Evolutionary conservation across 2,329 filamentous ascomycete genomes (phyloP).

Genomic region (Diaporthe sp.): DNA sequence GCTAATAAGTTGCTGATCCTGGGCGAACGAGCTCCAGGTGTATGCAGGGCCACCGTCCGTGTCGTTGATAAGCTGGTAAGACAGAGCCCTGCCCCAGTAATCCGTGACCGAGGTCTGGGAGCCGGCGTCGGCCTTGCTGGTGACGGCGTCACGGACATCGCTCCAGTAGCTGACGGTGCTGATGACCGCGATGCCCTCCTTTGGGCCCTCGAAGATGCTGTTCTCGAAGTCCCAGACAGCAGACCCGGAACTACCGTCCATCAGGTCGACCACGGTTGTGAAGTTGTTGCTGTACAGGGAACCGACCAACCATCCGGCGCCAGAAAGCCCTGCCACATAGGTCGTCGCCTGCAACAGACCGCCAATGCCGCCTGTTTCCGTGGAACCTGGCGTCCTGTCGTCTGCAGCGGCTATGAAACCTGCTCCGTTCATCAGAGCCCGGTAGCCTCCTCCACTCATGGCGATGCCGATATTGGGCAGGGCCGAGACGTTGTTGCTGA

Average conservation of each 20-base stretch:
- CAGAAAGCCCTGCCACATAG: slow-evolving; percentile 85
- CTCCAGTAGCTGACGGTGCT: slow-evolving; percentile 67
- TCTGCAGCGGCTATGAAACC: slow-evolving; percentile 87
- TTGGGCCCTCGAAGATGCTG: slow-evolving; percentile 52
- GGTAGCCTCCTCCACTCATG: slow-evolving; percentile 86
- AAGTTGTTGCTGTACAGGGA: slow-evolving; percentile 89
- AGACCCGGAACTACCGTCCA: slow-evolving; percentile 55
- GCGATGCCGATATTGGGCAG: slow-evolving; percentile 78
- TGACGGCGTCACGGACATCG: slow-evolving; percentile 70
- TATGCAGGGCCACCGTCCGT: slow-evolving; percentile 79
- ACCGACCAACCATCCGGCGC: slow-evolving; percentile 88
- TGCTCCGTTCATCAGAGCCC: slow-evolving; percentile 87
- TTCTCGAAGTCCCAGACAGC: slow-evolving; percentile 52
- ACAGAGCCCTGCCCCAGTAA: slow-evolving; percentile 89
- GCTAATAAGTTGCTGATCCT: slow-evolving; percentile 56
- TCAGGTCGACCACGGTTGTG: slow-evolving; percentile 72
- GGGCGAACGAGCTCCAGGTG: slow-evolving; percentile 81
- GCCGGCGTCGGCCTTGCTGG: slow-evolving; percentile 71
- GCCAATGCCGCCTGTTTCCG: slow-evolving; percentile 76
- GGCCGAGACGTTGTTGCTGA: slow-evolving; percentile 71
- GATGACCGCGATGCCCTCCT: slow-evolving; percentile 46
- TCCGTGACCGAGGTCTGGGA: slow-evolving; percentile 84
- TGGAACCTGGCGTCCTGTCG: slow-evolving; percentile 74
- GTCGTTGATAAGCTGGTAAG: slow-evolving; percentile 86
- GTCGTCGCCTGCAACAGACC: slow-evolving; percentile 86